Conservation (phyloP, 805 yeast species). For the Suhomyces tanzawaensis region DNA sequence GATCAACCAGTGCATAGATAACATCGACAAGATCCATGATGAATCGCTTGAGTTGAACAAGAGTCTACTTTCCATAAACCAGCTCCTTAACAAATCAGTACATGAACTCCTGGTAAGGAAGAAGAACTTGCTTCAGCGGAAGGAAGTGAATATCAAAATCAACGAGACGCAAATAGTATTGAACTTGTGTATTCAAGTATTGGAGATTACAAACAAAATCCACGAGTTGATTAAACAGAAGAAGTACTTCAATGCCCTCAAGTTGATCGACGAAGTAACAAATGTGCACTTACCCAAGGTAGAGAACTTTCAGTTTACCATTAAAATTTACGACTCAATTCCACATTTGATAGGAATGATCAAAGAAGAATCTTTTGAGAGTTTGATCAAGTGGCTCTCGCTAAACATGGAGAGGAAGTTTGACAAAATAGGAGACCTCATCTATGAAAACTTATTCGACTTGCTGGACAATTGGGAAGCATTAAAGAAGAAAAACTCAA, state of each 20-base stretch:
- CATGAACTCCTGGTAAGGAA: slow-evolving; percentile 61
- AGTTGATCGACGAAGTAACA: slow-evolving; percentile 72
- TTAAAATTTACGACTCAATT: slow-evolving; percentile 68
- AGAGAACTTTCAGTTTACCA: slow-evolving; percentile 71
- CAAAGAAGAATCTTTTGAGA: slow-evolving; percentile 67
- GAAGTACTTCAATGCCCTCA: slow-evolving; percentile 82
- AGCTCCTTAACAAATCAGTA: slow-evolving; percentile 62
- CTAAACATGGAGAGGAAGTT: slow-evolving; percentile 61
- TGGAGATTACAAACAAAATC: slow-evolving; percentile 82
- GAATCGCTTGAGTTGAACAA: slow-evolving; percentile 54
- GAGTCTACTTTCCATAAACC: slow-evolving; percentile 57
- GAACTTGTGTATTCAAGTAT: slow-evolving; percentile 70
- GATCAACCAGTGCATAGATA: slow-evolving; percentile 56
- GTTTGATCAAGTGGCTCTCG: slow-evolving; percentile 63
- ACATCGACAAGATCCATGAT: slow-evolving; percentile 59
- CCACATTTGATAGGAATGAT: slow-evolving; percentile 74
- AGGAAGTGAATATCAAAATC: slow-evolving; percentile 64
- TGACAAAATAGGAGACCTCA: slow-evolving; percentile 52
- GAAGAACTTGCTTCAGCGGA: slow-evolving; percentile 54
- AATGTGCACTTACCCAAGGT: slow-evolving; percentile 67
- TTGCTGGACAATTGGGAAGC: slow-evolving; percentile 62
- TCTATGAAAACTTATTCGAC: slow-evolving; percentile 51
- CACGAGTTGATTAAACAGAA: slow-evolving; percentile 74
- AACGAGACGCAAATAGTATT: slow-evolving; percentile 69
- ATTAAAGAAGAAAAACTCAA: slow-evolving; percentile 41